Evolutionary conservation across 2,329 filamentous ascomycete genomes (phyloP), one percentile per base, ranked within the genome.

Genomic region (Epicoccum sorghinum): DNA sequence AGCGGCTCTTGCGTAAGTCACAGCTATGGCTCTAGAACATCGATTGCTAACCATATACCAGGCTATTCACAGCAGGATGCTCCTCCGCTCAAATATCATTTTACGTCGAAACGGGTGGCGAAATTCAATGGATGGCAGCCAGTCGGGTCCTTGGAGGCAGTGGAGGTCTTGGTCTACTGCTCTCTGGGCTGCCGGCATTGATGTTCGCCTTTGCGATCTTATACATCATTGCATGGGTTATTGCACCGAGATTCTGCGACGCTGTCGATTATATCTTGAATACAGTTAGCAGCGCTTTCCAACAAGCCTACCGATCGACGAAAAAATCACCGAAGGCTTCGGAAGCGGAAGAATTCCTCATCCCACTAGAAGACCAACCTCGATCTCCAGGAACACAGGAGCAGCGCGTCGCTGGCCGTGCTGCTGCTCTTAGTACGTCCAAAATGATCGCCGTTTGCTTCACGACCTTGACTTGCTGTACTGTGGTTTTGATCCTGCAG

Each of bases 91-190:
- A 62, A 9, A 60, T 60, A 29, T 59, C 59, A 3, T 62, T 60
- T 30, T 62, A 52, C 18, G 29, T 60, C 4, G 59, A 58, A 30
- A 62, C 59, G 13, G 59, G 59, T 18, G 57, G 59, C 14, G 59
- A 62, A 37, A 58, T 62, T 22, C 59, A 62, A 32, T 62, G 59
- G 59, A 60, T 62, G 59, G 59, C 59, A 23, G 59, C 59, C 3
- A 58, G 55, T 23, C 52, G 52, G 38, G 57, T 62, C 3, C 42
- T 62, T 8, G 57, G 59, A 7, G 57, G 59, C n/a, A 58, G 52
- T 27, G 59, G 57, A 45, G 59, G 59, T 23, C 49, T 62, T 8
- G 57, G 59, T 2, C 39, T 62, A 5, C 25, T 62, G 9, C 12
- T 62, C 3, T 62, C 59, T 7, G 59, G 59, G 3, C 30, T 62